Conservation (phyloP, 352 stramenopile genomes). For the Phytophthora ohioensis region DNA sequence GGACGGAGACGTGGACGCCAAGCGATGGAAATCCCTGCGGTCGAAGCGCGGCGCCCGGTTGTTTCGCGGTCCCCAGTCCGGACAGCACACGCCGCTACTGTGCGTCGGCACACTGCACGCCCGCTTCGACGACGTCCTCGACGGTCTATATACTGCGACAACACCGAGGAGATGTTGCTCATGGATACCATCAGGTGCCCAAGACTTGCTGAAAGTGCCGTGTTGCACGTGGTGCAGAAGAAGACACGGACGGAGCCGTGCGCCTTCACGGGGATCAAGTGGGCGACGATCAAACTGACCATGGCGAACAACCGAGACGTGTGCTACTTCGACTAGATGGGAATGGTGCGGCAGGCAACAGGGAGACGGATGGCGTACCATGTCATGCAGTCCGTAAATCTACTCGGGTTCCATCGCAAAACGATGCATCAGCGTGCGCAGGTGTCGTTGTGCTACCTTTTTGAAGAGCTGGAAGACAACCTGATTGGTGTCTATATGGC, state of each 20-base stretch:
- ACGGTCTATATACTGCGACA: constrained; percentile 43
- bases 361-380: constrained; percentile 45
- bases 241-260: constrained; percentile 28
- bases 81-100: constrained; percentile 24
- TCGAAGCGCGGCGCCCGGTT: constrained; percentile 31
- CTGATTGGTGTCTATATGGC: constrained; percentile 33
- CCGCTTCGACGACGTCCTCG: constrained; percentile 49
- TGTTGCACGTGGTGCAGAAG: constrained; percentile 38
- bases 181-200: constrained; percentile 39
- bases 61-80: constrained; percentile 28
- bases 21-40: constrained; percentile 42
- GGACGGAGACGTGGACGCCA: constrained; percentile 35
- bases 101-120: constrained; percentile 40
- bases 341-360: constrained; percentile 33
- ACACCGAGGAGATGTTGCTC: constrained; percentile 44
- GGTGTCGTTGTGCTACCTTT: constrained; percentile 35
- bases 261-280: constrained; percentile 48
- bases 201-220: constrained; percentile 29
- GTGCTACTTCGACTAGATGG: constrained; percentile 49
- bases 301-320: constrained; percentile 41
- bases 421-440: constrained; percentile 18
- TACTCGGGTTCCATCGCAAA: constrained; percentile 11
- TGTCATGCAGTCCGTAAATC: constrained; percentile 40
- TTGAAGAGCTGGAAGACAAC: constrained; percentile 34
- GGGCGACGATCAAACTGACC: constrained; percentile 35